Conservation (phyloP, 2,329 filamentous ascomycete species). For the Aspergillus luchuensis region DNA sequence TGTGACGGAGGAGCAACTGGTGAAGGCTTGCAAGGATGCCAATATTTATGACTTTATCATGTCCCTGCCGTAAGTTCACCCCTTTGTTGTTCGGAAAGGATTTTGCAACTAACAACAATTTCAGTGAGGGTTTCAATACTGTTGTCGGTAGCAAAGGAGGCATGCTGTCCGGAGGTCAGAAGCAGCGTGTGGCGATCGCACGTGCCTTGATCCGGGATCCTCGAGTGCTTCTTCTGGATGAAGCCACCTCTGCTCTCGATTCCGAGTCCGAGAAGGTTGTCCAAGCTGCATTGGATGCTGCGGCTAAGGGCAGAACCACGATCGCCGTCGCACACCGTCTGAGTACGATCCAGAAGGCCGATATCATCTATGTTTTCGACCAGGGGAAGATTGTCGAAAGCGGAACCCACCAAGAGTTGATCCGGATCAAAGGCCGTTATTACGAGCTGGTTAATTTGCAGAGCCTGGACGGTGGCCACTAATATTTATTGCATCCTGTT, state of each 20-base stretch:
- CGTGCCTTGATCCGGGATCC: slow-evolving; percentile 88
- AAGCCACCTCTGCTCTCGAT: slow-evolving; percentile 63
- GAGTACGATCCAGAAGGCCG: slow-evolving; percentile 90
- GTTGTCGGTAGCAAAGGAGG: slow-evolving; percentile 84
- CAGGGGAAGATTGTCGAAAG: slow-evolving; percentile 81
- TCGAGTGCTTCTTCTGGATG: slow-evolving; percentile 80
- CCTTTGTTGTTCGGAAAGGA: background rate
- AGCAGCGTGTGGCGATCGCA: slow-evolving; percentile 92
- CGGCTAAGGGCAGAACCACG: slow-evolving; percentile 81
- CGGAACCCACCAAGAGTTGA: slow-evolving; percentile 75
- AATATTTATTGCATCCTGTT: slow-evolving; percentile 12
- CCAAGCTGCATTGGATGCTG: slow-evolving; percentile 75
- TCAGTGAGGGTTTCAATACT: slow-evolving; percentile 75
- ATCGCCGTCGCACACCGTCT: slow-evolving; percentile 93
- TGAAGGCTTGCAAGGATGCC: slow-evolving; percentile 80
- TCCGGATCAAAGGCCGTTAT: slow-evolving; percentile 71
- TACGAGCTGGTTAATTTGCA: slow-evolving; percentile 79
- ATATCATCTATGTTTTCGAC: slow-evolving; percentile 96
- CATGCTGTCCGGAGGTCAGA: slow-evolving; percentile 86
- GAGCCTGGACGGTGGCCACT: slow-evolving; percentile 65
- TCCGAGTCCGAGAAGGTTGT: slow-evolving; percentile 55
- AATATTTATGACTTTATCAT: slow-evolving; percentile 93
- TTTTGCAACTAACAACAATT: slow-evolving; percentile 22
- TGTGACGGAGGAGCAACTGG: slow-evolving; percentile 70
- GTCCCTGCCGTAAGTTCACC: slow-evolving; percentile 64